phyloP scores from a whole-genome alignment of 2,329 filamentous ascomycete species.

The Phialocephala sp. region DNA sequence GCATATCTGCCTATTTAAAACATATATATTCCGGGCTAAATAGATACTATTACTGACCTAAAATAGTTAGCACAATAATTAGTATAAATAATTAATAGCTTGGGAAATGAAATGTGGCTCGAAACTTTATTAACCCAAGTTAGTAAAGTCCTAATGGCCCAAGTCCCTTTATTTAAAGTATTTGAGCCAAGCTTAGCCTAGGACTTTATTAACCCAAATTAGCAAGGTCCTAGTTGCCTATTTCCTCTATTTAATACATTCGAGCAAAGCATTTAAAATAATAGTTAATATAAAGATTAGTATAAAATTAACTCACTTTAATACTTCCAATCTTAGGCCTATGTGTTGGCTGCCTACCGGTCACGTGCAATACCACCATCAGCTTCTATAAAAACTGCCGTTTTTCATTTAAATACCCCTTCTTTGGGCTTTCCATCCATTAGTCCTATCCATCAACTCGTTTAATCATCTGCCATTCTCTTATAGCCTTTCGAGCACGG shows the following conservation, averaged over 20 bases:
- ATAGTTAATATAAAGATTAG: too few species aligned
- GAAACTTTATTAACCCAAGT: too few species aligned
- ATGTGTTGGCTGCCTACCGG: slow-evolving; percentile 11
- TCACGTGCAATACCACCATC: slow-evolving; percentile 19
- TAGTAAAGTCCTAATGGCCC: too few species aligned
- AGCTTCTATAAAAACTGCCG: slow-evolving; percentile 16
- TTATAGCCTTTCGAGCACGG: neutral
- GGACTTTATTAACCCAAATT: too few species aligned
- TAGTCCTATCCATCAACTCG: neutral
- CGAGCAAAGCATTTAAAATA: too few species aligned
- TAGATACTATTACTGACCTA: neutral
- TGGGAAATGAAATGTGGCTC: too few species aligned
- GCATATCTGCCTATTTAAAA: slow-evolving; percentile 1
- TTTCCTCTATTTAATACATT: too few species aligned
- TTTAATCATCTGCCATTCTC: neutral
- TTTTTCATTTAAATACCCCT: slow-evolving; percentile 14
- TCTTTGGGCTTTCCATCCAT: neutral
- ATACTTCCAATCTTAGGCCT: slow-evolving; percentile 19
- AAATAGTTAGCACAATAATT: neutral
- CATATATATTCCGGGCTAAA: neutral
- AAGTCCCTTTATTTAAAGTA: too few species aligned
- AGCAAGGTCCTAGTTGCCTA: too few species aligned
- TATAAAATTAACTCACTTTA: too few species aligned
- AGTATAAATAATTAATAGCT: neutral
- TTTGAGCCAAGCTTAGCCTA: too few species aligned